Evolutionary conservation across 2,329 filamentous ascomycete genomes (phyloP).

Genomic region (Drechslerella stenobrocha): DNA sequence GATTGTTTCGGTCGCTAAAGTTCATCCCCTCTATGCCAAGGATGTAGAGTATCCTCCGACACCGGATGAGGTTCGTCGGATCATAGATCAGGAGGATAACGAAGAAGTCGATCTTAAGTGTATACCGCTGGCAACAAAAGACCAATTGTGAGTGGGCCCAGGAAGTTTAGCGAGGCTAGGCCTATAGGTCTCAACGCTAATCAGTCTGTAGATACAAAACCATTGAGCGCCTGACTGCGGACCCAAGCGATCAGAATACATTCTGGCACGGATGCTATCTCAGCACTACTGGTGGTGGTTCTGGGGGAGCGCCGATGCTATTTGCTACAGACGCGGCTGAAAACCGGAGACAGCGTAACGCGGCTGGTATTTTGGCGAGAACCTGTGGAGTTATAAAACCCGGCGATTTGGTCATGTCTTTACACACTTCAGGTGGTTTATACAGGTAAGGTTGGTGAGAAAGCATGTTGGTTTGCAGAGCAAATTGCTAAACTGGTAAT

Average conservation of each 20-base stretch:
- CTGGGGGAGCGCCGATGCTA: slow-evolving; percentile 53
- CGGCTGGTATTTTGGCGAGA: slow-evolving; percentile 55
- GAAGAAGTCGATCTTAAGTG: slow-evolving; percentile 4
- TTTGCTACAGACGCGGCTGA: slow-evolving; percentile 57
- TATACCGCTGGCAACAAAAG: slow-evolving; percentile 4
- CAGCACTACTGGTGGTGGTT: slow-evolving; percentile 57
- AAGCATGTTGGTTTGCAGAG: background rate
- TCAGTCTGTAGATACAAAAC: slow-evolving; percentile 54
- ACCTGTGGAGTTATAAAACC: slow-evolving; percentile 53
- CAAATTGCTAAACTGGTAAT: background rate
- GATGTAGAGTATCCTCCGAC: slow-evolving; percentile 13
- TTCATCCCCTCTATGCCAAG: slow-evolving; percentile 38
- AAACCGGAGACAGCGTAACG: slow-evolving; percentile 57
- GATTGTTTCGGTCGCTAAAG: slow-evolving; percentile 35
- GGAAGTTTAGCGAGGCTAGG: background rate
- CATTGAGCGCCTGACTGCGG: slow-evolving; percentile 55
- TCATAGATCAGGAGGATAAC: slow-evolving; percentile 15
- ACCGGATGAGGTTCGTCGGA: slow-evolving; percentile 2
- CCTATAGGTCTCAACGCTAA: background rate
- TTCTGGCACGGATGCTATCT: slow-evolving; percentile 57
- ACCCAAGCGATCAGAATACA: slow-evolving; percentile 50
- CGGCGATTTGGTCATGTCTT: slow-evolving; percentile 57
- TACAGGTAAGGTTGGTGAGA: slow-evolving; percentile 55
- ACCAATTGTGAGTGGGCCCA: slow-evolving; percentile 11
- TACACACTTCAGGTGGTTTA: slow-evolving; percentile 55